Base-by-base conservation (phyloP, 495 filamentous ascomycete species). In the Penicillium verhagenii region DNA sequence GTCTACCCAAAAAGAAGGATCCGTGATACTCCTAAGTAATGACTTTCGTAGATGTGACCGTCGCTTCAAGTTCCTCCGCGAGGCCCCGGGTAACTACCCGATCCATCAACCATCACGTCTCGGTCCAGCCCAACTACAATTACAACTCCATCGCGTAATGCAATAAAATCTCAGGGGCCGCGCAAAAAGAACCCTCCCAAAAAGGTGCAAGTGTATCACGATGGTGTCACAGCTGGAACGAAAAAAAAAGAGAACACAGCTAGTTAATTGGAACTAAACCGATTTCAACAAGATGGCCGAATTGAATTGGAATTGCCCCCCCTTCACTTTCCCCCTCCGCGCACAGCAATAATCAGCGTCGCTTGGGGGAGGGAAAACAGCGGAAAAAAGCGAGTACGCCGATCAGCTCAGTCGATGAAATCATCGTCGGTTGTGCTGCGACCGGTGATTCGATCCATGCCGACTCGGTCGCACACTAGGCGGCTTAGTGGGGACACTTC, bases 381-480 rank as follows among this genome's bases (percentile, higher is more conserved):
- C n/a, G 33, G 33, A 35, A 35, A 35, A 1, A 35, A 6, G 13
- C 11, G 33, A 35, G 33, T 35, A n/a, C 33, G 33, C 33, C 33
- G 33, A 35, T 35, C 33, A 35, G 14, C 14, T 10, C 28, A 35
- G 14, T 35, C 33, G 47, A 68, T 63, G 59, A 68, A 46, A 43
- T 66, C 59, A 60, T 68, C 51, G 52, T 31, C 20, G 54, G 23
- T 43, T 55, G 10, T 26, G 47, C 51, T 54, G 50, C 49, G 53
- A 20, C 16, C 50, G 47, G 23, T 68, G 59, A 67, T 67, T 65
- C 53, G 65, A 47, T 50, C 23, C 49, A 47, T 21, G 57, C 40
- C 37, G 38, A 23, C 24, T 44, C 25, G n/a, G 25, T 43, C 39
- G 40, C 18, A 25, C 52, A 59, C 54, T 58, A 62, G 51, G 35